Evolutionary conservation across 495 filamentous ascomycete genomes (phyloP).

Genomic region (Xylaria curta): DNA sequence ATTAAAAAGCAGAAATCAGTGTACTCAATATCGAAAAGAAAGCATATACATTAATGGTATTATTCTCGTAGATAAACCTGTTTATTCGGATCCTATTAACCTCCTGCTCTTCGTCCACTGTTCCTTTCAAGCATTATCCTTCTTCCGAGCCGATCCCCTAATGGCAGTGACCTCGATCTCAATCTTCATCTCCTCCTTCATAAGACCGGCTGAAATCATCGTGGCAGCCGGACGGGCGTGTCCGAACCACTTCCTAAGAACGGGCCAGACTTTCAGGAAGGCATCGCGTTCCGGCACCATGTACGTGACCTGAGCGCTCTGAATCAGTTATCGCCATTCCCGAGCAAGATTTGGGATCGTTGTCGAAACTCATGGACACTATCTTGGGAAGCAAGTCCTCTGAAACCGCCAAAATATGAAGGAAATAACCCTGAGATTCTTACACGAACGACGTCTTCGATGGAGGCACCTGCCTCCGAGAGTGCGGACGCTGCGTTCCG

Average conservation of each 20-base stretch:
- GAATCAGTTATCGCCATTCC: no score
- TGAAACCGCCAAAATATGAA: no score
- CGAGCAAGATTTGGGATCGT: no score
- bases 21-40: no score
- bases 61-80: not conserved
- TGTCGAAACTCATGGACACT: no score
- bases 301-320: conserved; percentile 34
- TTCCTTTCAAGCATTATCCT: not conserved
- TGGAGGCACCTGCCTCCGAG: conserved; percentile 36
- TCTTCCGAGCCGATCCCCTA: conserved; percentile 20
- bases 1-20: no score
- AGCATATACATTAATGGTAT: not conserved
- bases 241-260: conserved; percentile 46
- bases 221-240: conserved; percentile 48
- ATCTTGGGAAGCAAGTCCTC: no score
- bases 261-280: conserved; percentile 43
- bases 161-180: conserved; percentile 51
- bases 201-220: conserved; percentile 48
- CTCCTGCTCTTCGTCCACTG: not conserved
- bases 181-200: conserved; percentile 51
- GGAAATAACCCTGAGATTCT: no score
- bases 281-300: conserved; percentile 45
- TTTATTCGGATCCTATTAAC: not conserved
- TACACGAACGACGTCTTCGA: conserved; percentile 45
- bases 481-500: conserved; percentile 45